These are phyloP conservation scores for Trichoderma arundinaceum DNA, from an alignment of 2,329 filamentous ascomycete species.

Conservation along the genomic window DNA sequence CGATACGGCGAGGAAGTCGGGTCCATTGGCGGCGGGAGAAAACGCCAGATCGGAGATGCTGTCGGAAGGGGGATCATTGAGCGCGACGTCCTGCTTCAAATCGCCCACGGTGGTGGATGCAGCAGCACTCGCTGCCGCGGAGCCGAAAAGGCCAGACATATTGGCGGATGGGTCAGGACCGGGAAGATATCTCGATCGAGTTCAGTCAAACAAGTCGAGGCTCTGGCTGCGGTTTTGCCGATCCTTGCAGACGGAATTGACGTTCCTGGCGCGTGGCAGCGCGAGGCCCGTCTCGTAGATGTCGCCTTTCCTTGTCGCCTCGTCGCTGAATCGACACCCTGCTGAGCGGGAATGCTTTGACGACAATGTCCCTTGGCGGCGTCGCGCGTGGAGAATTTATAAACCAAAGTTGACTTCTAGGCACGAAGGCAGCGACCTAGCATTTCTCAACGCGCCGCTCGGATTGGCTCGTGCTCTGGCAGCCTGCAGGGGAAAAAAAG, in stretches of 20 bases:
- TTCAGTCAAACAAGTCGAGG: too few relatives aligned
- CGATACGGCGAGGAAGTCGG: constrained; percentile 83
- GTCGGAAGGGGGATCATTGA: constrained; percentile 82
- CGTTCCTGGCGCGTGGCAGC: constrained; percentile 23
- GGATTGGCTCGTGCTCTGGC: constrained; percentile 36
- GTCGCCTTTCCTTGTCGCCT: neutral
- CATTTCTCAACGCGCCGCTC: constrained; percentile 36
- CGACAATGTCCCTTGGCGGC: constrained; percentile 9
- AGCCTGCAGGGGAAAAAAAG: constrained; percentile 28
- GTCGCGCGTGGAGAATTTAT: constrained; percentile 30
- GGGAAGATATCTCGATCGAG: neutral
- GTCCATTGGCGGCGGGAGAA: constrained; percentile 62
- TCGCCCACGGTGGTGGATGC: constrained; percentile 81
- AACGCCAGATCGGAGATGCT: constrained; percentile 88
- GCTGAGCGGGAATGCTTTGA: constrained; percentile 2
- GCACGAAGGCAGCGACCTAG: constrained; percentile 31
- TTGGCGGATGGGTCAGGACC: constrained; percentile 32
- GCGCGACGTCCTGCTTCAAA: constrained; percentile 83
- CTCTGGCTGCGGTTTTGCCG: neutral
- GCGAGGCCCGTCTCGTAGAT: constrained; percentile 19
- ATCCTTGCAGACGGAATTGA: neutral
- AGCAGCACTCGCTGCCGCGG: constrained; percentile 59
- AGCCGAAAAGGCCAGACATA: constrained; percentile 70
- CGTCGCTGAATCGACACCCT: neutral
- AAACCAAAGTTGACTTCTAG: constrained; percentile 21